phyloP scores from a whole-genome alignment of 768 basidiomycete species.

The Lactarius quietus region DNA sequence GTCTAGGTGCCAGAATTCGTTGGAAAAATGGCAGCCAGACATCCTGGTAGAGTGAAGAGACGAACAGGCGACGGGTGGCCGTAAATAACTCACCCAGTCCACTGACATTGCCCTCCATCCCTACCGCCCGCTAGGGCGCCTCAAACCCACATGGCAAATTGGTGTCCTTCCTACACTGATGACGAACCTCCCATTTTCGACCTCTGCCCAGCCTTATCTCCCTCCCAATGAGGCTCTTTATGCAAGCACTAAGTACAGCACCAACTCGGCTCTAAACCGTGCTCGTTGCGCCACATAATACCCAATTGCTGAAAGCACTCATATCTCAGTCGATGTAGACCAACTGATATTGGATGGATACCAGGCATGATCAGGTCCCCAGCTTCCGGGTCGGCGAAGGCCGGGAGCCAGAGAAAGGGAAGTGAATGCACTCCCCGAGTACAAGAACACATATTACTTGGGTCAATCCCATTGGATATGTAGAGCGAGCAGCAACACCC shows the following conservation, averaged over 20 bases:
- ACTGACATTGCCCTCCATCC: background rate
- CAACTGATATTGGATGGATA: background rate
- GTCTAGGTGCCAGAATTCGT: constrained; percentile 35
- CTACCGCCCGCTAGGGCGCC: background rate
- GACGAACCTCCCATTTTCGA: background rate
- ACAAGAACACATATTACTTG: background rate
- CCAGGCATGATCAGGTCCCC: background rate
- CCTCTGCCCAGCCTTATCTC: background rate
- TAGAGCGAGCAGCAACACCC: background rate
- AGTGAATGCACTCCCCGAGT: background rate
- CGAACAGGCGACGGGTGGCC: background rate
- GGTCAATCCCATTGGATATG: background rate
- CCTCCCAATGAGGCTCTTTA: background rate
- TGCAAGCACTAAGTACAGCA: background rate
- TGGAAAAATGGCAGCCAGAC: constrained; percentile 13
- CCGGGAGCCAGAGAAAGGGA: background rate
- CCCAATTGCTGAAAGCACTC: background rate
- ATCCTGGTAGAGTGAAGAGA: constrained; percentile 7
- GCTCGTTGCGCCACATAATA: background rate
- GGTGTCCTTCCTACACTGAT: background rate
- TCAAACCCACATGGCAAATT: background rate
- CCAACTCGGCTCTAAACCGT: background rate
- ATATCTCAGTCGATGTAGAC: background rate
- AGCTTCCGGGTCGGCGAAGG: background rate
- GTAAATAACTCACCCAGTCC: background rate